phyloP scores from a whole-genome alignment of 139 green algal species.

The Chlorella sp. region DNA sequence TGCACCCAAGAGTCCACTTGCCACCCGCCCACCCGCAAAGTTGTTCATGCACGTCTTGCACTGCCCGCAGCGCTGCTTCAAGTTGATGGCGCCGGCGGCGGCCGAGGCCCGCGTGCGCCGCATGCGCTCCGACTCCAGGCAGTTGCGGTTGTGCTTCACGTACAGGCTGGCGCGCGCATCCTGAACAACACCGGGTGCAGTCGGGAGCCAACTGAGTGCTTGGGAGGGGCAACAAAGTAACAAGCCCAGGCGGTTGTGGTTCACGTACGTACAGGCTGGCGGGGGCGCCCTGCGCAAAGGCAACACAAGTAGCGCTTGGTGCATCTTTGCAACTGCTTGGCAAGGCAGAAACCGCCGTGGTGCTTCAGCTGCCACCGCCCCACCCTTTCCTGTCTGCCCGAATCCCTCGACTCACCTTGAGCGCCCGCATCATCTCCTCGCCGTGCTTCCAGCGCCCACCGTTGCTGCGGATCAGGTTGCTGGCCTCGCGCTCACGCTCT shows the following conservation, averaged over 20 bases:
- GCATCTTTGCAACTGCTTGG: too few relatives aligned
- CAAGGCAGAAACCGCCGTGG: too few relatives aligned
- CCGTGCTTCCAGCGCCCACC: constrained; percentile 37
- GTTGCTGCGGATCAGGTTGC: constrained; percentile 32
- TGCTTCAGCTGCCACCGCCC: too few relatives aligned
- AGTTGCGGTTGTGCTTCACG: constrained; percentile 34
- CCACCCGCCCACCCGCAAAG: constrained; percentile 1
- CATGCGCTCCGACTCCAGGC: constrained; percentile 40
- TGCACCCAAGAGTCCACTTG: too few relatives aligned
- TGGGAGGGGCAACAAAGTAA: too few relatives aligned
- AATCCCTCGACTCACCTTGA: constrained; percentile 9
- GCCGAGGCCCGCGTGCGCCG: constrained; percentile 51
- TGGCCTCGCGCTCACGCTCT: constrained; percentile 41
- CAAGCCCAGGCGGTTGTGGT: too few relatives aligned
- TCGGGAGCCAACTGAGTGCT: too few relatives aligned
- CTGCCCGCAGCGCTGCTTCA: constrained; percentile 54
- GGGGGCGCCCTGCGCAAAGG: constrained; percentile 50
- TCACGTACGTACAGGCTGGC: constrained; percentile 22
- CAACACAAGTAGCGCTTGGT: too few relatives aligned
- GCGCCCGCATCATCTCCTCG: constrained; percentile 34
- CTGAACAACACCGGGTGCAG: too few relatives aligned
- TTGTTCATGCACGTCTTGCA: constrained; percentile 65
- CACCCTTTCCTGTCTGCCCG: too few relatives aligned
- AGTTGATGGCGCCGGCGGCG: constrained; percentile 49
- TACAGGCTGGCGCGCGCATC: constrained; percentile 6